Base-by-base conservation (phyloP, 2,329 filamentous ascomycete species). In the Penicillium sp. region DNA sequence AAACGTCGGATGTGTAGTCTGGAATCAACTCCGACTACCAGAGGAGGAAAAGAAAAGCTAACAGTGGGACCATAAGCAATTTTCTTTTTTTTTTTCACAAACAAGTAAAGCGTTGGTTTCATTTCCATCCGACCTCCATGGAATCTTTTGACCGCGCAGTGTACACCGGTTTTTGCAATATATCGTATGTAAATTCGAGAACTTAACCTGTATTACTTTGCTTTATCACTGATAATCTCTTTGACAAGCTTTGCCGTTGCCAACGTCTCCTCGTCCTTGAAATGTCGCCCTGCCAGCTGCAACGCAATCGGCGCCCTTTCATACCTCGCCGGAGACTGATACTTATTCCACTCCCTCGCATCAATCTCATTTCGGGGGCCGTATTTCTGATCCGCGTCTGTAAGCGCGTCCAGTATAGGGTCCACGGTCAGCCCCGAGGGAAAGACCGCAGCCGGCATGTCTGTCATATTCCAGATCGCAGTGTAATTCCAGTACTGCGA, bases 231-330 rank as follows among this genome's bases (percentile, higher is more conserved):
- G 6, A 61, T 36, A 47, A 58, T 50, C 26, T 45, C 53, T 37
- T 59, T 52, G 1, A 66, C 48, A 43, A 66, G 29, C 44, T 56
- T 62, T 4, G 62, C 63, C 1, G 64, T 64, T 13, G 65, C 66
- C 36, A 69, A 36, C 0, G 63, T 66, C 58, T 75, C 79, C 56
- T 82, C 79, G 49, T 81, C 78, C 44, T 78, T 73, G n/a, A 76
- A 70, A 41, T 69, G 71, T 4, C 71, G 65, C 1, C 75, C 74
- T 3, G 78, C 64, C 32, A 81, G 64, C 57, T 81, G 78, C 13
- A 82, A 52, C 0, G 72, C 73, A 8, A 81, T 69, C 0, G 78
- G 77, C 5, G 76, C 64, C 0, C 65, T 65, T 32, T 70, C 63
- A 46, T 65, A 70, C n/a, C 56, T 50, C 46, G 61, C 58, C 1